Evolutionary conservation across 208 protist genomes (phyloP).

Genomic region (Trypanosoma caninum): DNA sequence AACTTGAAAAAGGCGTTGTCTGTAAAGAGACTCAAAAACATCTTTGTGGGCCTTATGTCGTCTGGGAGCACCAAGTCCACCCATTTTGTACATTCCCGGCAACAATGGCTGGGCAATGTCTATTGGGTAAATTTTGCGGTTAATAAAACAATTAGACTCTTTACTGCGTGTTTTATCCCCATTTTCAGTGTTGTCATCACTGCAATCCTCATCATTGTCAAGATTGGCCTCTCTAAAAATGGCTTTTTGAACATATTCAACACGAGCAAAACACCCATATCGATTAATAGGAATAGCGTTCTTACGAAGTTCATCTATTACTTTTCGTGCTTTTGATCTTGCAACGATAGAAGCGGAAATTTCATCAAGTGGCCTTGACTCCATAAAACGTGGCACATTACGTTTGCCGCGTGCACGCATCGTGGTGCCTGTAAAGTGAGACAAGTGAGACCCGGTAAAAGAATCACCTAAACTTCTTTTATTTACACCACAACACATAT

Average conservation of each 20-base stretch:
- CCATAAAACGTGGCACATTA: constrained; percentile 28
- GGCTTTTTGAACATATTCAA: constrained; percentile 17
- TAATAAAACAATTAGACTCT: background rate
- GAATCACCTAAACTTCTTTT: no score
- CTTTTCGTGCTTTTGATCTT: constrained; percentile 55
- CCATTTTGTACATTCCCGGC: constrained; percentile 23
- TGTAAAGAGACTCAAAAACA: constrained; percentile 22
- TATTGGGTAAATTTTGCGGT: background rate
- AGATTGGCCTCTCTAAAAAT: constrained; percentile 16
- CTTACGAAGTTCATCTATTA: constrained; percentile 61
- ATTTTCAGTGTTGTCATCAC: background rate
- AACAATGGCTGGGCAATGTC: constrained; percentile 11
- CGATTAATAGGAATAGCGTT: constrained; percentile 75
- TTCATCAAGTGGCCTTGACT: constrained; percentile 46
- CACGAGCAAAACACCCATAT: constrained; percentile 35
- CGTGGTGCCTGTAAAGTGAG: background rate
- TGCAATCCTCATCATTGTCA: constrained; percentile 2
- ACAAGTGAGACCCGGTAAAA: no score
- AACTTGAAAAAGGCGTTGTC: background rate
- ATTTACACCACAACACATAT: no score
- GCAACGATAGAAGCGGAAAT: constrained; percentile 65
- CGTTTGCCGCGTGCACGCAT: background rate
- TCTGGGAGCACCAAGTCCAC: background rate
- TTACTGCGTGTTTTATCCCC: background rate
- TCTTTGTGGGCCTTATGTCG: constrained; percentile 7